phyloP scores from a whole-genome alignment of 441 rosid species.

The Euphorbia schlechtendalii region DNA sequence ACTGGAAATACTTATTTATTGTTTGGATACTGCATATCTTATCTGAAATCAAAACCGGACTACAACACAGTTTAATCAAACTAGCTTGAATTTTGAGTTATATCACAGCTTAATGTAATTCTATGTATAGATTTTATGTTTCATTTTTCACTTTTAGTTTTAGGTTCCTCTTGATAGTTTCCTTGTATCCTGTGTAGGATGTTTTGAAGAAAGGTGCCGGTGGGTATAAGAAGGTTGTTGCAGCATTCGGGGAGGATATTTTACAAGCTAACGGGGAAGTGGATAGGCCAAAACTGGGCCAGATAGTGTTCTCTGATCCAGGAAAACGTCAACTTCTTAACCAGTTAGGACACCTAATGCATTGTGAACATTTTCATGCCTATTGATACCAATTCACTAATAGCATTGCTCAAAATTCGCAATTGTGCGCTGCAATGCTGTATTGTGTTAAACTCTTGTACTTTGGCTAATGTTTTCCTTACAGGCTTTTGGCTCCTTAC shows the following conservation, averaged over 20 bases:
- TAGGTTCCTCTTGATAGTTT: background rate
- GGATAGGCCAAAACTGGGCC: slow-evolving; percentile 70
- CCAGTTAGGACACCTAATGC: slow-evolving; percentile 29
- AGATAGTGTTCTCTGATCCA: slow-evolving; percentile 70
- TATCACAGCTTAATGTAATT: background rate
- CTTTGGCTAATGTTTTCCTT: slow-evolving; percentile 6
- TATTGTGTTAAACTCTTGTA: background rate
- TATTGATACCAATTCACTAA: too few relatives aligned
- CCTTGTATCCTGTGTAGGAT: slow-evolving; percentile 39
- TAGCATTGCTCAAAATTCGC: background rate
- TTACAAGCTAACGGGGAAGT: slow-evolving; percentile 56
- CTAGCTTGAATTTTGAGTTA: background rate
- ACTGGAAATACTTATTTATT: too few relatives aligned
- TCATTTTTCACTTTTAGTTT: background rate
- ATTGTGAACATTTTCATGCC: background rate
- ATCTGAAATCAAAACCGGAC: too few relatives aligned
- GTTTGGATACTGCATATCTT: too few relatives aligned
- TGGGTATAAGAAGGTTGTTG: slow-evolving; percentile 71
- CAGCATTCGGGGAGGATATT: slow-evolving; percentile 73
- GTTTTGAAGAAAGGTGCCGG: slow-evolving; percentile 63
- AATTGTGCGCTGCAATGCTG: background rate
- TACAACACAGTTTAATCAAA: too few relatives aligned
- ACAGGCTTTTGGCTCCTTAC: slow-evolving; percentile 31
- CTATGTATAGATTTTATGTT: background rate
- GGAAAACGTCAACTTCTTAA: slow-evolving; percentile 70